Evolutionary conservation across 129 eudicot genomes (phyloP).

Genomic region (Solidago caesia): DNA sequence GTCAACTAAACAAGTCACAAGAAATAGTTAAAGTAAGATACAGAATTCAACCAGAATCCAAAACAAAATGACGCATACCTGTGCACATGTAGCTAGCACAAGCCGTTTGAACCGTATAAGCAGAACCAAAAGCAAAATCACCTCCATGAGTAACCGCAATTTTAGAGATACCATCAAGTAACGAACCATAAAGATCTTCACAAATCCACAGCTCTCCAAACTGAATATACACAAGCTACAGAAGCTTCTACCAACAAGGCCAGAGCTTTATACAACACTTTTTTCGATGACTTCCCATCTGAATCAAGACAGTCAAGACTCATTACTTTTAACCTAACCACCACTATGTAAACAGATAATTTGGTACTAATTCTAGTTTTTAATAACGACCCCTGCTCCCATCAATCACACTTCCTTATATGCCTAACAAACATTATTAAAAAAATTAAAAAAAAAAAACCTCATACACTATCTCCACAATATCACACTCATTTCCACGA

Average conservation of each 20-base stretch:
- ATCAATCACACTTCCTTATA: slow-evolving; percentile 92
- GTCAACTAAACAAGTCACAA: neutral
- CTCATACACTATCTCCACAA: slow-evolving; percentile 17
- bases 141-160: slow-evolving; percentile 84
- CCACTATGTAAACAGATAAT: slow-evolving; percentile 80
- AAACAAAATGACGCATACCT: slow-evolving; percentile 45
- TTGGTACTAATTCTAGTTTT: slow-evolving; percentile 71
- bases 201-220: slow-evolving; percentile 90
- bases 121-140: slow-evolving; percentile 71
- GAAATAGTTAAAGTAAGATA: neutral
- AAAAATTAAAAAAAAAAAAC: neutral
- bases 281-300: slow-evolving; percentile 79
- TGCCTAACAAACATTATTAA: slow-evolving; percentile 38
- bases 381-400: slow-evolving; percentile 70
- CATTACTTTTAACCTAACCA: slow-evolving; percentile 51
- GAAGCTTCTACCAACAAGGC: slow-evolving; percentile 86
- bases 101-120: slow-evolving; percentile 87
- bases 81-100: slow-evolving; percentile 81
- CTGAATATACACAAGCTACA: slow-evolving; percentile 77
- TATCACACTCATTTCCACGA: slow-evolving; percentile 6
- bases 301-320: slow-evolving; percentile 62
- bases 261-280: slow-evolving; percentile 70
- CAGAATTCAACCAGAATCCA: slow-evolving; percentile 12
- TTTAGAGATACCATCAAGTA: slow-evolving; percentile 83
- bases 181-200: slow-evolving; percentile 84